Conservation (phyloP, 1,139 yeast genomes). For the Candida sp. region DNA sequence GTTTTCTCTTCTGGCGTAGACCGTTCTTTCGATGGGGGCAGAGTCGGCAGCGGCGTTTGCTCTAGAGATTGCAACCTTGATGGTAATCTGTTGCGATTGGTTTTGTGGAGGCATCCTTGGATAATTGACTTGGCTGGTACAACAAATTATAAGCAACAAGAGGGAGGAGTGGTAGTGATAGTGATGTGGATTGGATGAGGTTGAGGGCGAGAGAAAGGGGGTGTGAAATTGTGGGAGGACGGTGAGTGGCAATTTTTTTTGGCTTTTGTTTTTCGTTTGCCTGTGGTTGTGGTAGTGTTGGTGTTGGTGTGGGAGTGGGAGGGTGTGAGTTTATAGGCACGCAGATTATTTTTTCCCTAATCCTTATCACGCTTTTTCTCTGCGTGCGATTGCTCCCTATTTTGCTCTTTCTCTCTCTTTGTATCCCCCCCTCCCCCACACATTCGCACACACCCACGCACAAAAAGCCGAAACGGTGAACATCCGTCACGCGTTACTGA, state of each 20-base stretch:
- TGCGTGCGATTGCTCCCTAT: background rate
- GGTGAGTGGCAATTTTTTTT: slow-evolving; percentile 1
- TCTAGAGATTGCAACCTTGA: slow-evolving; percentile 16
- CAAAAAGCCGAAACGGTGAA: background rate
- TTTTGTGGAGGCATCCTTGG: slow-evolving; percentile 1
- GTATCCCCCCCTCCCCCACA: background rate
- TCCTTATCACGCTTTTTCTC: slow-evolving; percentile 2
- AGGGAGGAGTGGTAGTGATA: background rate
- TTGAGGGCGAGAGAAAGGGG: background rate
- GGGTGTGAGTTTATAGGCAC: background rate
- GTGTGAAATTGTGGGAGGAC: background rate
- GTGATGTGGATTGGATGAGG: too few relatives aligned
- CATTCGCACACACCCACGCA: background rate
- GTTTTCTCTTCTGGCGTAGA: slow-evolving; percentile 14
- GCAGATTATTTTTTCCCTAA: slow-evolving; percentile 2
- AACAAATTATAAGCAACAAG: background rate
- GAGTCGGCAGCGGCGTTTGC: slow-evolving; percentile 2
- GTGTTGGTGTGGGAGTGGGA: background rate
- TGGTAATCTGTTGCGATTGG: slow-evolving; percentile 12
- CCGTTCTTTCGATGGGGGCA: slow-evolving; percentile 14
- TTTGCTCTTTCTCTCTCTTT: background rate
- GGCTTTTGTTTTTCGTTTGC: background rate
- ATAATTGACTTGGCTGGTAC: background rate
- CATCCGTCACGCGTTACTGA: too few relatives aligned
- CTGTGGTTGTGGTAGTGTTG: background rate